These are phyloP conservation scores for Rhodotorula kratochvilovae DNA, from an alignment of 768 basidiomycete species.

Conservation along the genomic window DNA sequence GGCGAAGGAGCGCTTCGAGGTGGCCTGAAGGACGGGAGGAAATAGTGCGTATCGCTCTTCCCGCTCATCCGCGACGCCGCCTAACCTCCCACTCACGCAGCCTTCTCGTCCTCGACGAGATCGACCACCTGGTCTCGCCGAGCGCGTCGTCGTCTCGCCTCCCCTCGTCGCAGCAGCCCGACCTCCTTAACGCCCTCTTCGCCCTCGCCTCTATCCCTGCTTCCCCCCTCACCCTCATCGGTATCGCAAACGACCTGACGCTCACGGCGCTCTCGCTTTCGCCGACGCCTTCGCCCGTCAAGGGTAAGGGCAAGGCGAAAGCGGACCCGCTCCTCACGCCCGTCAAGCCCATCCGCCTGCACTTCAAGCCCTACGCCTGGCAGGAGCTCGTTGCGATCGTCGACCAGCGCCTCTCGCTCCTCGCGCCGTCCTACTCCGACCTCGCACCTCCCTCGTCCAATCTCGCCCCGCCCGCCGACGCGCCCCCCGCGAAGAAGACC, in stretches of 20 bases:
- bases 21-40: conserved; percentile 47
- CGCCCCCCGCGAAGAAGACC: conserved; percentile 24
- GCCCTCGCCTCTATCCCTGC: conserved; percentile 59
- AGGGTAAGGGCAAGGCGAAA: conserved; percentile 47
- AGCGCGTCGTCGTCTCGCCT: conserved; percentile 51
- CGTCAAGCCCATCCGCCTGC: conserved; percentile 54
- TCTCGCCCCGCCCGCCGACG: neutral
- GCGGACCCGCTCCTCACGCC: conserved; percentile 19
- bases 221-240: conserved; percentile 63
- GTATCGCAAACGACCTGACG: conserved; percentile 85
- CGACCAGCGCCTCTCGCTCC: conserved; percentile 58
- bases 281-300: conserved; percentile 5
- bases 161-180: conserved; percentile 63
- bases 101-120: conserved; percentile 74
- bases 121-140: conserved; percentile 63
- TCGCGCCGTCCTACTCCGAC: conserved; percentile 46
- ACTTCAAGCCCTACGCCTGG: conserved; percentile 75
- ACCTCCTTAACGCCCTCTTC: conserved; percentile 62
- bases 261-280: conserved; percentile 57
- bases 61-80: neutral
- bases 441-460: neutral
- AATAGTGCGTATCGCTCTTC: conserved; percentile 56
- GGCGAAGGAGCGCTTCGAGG: conserved; percentile 50
- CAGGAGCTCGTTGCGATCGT: conserved; percentile 67
- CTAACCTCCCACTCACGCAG: conserved; percentile 12